Base-by-base conservation (phyloP, 257 asterid species). In the Handroanthus guayacan region DNA sequence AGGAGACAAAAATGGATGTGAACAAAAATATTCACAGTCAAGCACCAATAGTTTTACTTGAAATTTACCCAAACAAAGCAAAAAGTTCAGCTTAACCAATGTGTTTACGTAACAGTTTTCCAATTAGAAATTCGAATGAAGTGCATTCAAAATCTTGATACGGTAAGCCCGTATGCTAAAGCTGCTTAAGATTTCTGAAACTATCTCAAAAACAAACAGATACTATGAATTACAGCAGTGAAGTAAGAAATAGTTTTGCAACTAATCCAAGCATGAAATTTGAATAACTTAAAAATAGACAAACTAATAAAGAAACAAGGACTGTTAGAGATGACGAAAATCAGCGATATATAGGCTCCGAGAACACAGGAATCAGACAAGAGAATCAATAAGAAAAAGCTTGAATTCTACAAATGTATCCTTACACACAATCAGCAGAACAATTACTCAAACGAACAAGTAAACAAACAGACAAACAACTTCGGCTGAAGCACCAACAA, bases 331-430 rank as follows among this genome's bases (percentile, higher is more conserved):
- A 12, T 36, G 60, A 51, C 12, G 38, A 54, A 39, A 79, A 56
- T 66, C 37, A 55, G 48, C 67, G 65, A 73, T 43, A 8, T 2
- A 44, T 34, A n/a, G 51, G 41, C 77, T 77, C 69, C 79, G 60
- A 41, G 14, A 48, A 67, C 61, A 44, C 67, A 50, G 69, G 69
- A 80, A 44, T 14, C 64, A 34, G 75, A 64, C 45, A 25, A 25
- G 18, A 48, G 31, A 8, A 25, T 43, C 51, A 78, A 48, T 8
- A 77, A 39, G 6, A 5, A 38, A 48, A 41, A 31, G 71, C 79
- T 76, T 3, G 34, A 76, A 63, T 66, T 25, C 67, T 62, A 75
- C 64, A 48, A 55, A 38, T 58, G 10, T 10, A 39, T 7, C 34
- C 16, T 52, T 61, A 62, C 55, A 9, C 25, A 37, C 66, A 74